These are phyloP conservation scores for Rosa hybrid DNA, from an alignment of 331 rosid genomes.

Conservation along the genomic window DNA sequence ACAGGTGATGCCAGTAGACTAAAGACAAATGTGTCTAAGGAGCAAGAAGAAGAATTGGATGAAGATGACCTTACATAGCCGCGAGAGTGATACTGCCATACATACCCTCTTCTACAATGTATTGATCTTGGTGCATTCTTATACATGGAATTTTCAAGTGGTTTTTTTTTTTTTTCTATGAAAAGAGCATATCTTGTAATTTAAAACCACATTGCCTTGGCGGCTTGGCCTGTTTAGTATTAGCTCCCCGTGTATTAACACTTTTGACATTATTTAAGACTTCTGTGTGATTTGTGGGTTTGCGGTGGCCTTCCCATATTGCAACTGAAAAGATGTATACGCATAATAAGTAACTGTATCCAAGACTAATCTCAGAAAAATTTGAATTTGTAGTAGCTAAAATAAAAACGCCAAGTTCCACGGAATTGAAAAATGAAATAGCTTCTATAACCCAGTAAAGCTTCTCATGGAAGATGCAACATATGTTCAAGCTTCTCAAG, in stretches of 20 bases:
- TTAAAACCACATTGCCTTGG: not conserved
- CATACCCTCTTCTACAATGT: not conserved
- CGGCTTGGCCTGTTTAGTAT: not conserved
- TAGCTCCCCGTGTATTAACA: not conserved
- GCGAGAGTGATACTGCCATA: not conserved
- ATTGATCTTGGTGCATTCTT: not conserved
- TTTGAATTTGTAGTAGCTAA: not conserved
- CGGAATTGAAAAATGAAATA: not conserved
- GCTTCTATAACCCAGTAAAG: not conserved
- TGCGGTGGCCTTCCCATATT: not conserved
- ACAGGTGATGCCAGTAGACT: constrained; percentile 75
- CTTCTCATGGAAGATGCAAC: too few species aligned
- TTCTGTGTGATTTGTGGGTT: not conserved
- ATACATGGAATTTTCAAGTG: not conserved
- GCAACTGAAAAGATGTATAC: not conserved
- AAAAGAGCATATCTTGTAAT: not conserved
- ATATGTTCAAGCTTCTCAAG: not conserved
- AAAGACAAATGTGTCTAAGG: constrained; percentile 36
- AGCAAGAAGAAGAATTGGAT: constrained; percentile 59
- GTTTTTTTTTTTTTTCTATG: not conserved
- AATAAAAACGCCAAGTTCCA: not conserved
- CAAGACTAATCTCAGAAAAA: not conserved
- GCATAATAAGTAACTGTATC: not conserved
- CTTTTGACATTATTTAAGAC: not conserved
- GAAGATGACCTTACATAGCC: constrained; percentile 84